Evolutionary conservation across 2,329 filamentous ascomycete species (phyloP), one percentile per base, ranked within the genome.

Genomic region (Emergomyces orientalis): DNA sequence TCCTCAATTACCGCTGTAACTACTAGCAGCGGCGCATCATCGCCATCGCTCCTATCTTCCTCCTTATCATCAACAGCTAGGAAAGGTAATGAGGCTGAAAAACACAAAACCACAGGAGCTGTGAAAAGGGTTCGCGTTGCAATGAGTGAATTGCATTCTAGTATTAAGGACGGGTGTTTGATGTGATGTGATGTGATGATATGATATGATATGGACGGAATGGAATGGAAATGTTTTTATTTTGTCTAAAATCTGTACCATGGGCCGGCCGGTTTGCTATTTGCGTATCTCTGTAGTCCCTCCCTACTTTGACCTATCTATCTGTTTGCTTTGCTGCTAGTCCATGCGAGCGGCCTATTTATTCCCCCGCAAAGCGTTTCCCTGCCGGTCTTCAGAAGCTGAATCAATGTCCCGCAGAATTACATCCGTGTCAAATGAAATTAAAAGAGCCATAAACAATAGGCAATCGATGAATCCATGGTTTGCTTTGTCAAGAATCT

Each of bases 101-200:
- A 47, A 34, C 49, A 17, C 27, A 55, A 56, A 71, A 71, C 63
- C 65, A 65, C 37, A 63, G 54, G 9, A 43, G 60, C 51, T 1
- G 43, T 61, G 22, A 65, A 57, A 55, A 63, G 57, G 41, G 58
- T 63, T 3, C 62, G 75, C 34, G 73, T 79, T 30, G 78, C 76
- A 3, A 75, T 78, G 67, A 79, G 77, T 64, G 78, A 79, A 57
- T 64, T 79, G 66, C 78, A 80, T 66, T 79, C 78, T 39, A 79
- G 77, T 63, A 78, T 79, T 65, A 79, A 79, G 71, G 78, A 80
- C 62, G 78, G 77, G 49, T 80, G 78, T 67, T 70, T 80, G 65
- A 80, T 80, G 78, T 80, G 67, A 77, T 22, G 27, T 49, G n/a
- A n/a, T 43, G 43, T 32, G 43, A 14, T 49, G 49, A 19, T 25